phyloP scores from a whole-genome alignment of 768 basidiomycete species.

The Kwoniella dendrophila region DNA sequence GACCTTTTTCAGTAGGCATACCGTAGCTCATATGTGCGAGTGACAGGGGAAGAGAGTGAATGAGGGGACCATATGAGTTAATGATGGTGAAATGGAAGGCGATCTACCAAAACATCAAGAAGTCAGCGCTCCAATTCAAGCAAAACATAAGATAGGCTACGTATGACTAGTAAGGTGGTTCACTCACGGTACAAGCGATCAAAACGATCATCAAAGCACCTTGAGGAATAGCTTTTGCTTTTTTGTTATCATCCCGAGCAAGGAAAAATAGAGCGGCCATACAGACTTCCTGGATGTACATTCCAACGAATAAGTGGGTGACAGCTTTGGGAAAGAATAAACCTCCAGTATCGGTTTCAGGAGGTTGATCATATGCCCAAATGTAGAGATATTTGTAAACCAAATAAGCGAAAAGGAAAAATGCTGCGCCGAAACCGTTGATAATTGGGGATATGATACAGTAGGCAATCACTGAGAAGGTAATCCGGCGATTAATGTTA shows the following conservation, averaged over 20 bases:
- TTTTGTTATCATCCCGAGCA: constrained; percentile 62
- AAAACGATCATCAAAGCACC: constrained; percentile 83
- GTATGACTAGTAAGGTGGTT: no score
- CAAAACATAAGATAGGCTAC: background rate
- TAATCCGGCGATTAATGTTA: background rate
- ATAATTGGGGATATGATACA: constrained; percentile 89
- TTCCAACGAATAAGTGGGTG: constrained; percentile 86
- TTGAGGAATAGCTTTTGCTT: constrained; percentile 68
- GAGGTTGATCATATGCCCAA: constrained; percentile 70
- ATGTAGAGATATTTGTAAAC: constrained; percentile 82
- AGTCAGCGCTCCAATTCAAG: background rate
- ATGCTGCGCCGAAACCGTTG: constrained; percentile 79
- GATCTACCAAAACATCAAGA: constrained; percentile 57
- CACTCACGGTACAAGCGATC: constrained; percentile 75
- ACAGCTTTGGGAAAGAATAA: constrained; percentile 94
- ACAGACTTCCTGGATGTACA: constrained; percentile 89
- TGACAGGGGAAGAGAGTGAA: constrained; percentile 73
- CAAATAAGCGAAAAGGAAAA: constrained; percentile 81
- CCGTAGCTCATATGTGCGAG: constrained; percentile 71
- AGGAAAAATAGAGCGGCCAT: constrained; percentile 90
- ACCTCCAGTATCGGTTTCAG: constrained; percentile 79
- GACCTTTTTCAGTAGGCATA: constrained; percentile 46
- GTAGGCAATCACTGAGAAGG: constrained; percentile 60
- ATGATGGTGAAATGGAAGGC: constrained; percentile 74
- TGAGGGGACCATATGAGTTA: constrained; percentile 77